Conservation (phyloP, 1,139 yeast genomes). For the Pichia sp. region DNA sequence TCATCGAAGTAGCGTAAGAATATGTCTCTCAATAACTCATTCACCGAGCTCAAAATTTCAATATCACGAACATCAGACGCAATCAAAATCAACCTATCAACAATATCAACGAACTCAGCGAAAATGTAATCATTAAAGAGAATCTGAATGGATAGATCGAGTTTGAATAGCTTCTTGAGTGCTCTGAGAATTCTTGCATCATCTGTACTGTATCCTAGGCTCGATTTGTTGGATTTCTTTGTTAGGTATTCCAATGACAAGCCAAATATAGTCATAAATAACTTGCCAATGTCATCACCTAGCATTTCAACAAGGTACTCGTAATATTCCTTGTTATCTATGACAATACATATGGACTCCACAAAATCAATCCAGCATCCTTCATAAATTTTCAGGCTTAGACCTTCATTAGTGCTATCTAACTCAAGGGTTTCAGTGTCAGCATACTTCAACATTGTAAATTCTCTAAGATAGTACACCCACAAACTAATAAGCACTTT, state of each 20-base stretch:
- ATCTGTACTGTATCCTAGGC: conserved; percentile 6
- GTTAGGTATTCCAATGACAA: conserved; percentile 75
- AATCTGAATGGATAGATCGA: conserved; percentile 50
- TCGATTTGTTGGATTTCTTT: conserved; percentile 28
- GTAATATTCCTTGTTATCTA: conserved; percentile 39
- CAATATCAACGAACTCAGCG: conserved; percentile 65
- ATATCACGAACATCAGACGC: conserved; percentile 32
- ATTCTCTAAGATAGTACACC: conserved; percentile 71
- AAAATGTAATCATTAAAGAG: conserved; percentile 65
- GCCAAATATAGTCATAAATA: conserved; percentile 76
- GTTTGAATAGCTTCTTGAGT: conserved; percentile 49
- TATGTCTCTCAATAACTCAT: conserved; percentile 41
- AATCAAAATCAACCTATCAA: conserved; percentile 65
- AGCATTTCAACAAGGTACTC: conserved; percentile 36
- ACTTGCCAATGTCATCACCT: conserved; percentile 62
- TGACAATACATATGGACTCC: conserved; percentile 64
- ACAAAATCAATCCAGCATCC: conserved; percentile 75
- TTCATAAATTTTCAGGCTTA: conserved; percentile 52
- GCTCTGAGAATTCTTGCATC: conserved; percentile 33
- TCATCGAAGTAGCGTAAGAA: conserved; percentile 35
- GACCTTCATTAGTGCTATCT: conserved; percentile 26
- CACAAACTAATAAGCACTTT: conserved; percentile 65
- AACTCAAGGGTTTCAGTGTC: conserved; percentile 23
- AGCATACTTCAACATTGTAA: conserved; percentile 58
- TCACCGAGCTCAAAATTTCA: conserved; percentile 45